phyloP scores from a whole-genome alignment of 352 stramenopile species.

The Phytophthora cajani region DNA sequence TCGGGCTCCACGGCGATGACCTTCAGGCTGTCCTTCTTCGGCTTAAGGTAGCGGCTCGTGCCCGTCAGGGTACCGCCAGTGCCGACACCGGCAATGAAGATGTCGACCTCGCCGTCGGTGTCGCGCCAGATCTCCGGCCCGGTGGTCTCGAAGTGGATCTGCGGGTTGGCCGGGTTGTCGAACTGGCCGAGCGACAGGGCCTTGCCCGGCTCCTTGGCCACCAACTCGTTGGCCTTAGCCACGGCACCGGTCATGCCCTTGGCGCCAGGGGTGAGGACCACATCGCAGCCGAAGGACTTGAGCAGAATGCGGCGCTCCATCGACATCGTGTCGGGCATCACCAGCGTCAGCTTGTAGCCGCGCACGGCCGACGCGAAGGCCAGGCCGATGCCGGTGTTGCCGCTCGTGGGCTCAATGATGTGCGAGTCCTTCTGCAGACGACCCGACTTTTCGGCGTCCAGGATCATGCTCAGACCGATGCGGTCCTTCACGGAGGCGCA shows the following conservation, averaged over 20 bases:
- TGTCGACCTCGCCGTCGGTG: slow-evolving; percentile 87
- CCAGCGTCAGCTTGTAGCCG: slow-evolving; percentile 94
- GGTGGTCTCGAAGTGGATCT: slow-evolving; percentile 92
- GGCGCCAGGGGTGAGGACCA: slow-evolving; percentile 92
- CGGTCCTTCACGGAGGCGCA: slow-evolving; percentile 88
- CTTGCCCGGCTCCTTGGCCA: slow-evolving; percentile 72
- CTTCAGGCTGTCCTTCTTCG: slow-evolving; percentile 82
- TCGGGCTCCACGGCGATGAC: slow-evolving; percentile 88
- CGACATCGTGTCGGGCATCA: slow-evolving; percentile 96
- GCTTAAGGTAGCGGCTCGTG: slow-evolving; percentile 87
- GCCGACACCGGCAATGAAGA: slow-evolving; percentile 89
- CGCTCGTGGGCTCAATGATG: slow-evolving; percentile 95
- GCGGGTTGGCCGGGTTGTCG: slow-evolving; percentile 97
- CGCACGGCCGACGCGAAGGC: slow-evolving; percentile 91
- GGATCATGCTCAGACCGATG: slow-evolving; percentile 89
- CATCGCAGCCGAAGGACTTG: slow-evolving; percentile 92
- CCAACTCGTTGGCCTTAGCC: slow-evolving; percentile 81
- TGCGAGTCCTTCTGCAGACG: slow-evolving; percentile 76
- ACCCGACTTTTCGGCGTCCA: slow-evolving; percentile 72
- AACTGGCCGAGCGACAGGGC: slow-evolving; percentile 93
- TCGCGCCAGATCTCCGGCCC: slow-evolving; percentile 89
- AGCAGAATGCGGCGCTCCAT: slow-evolving; percentile 96
- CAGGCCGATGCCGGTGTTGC: slow-evolving; percentile 95
- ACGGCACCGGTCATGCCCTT: slow-evolving; percentile 84
- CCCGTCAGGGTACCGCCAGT: slow-evolving; percentile 90